Evolutionary conservation across 1,284 basidiomycete species (phyloP).

Genomic region (Malassezia cuniculi): DNA sequence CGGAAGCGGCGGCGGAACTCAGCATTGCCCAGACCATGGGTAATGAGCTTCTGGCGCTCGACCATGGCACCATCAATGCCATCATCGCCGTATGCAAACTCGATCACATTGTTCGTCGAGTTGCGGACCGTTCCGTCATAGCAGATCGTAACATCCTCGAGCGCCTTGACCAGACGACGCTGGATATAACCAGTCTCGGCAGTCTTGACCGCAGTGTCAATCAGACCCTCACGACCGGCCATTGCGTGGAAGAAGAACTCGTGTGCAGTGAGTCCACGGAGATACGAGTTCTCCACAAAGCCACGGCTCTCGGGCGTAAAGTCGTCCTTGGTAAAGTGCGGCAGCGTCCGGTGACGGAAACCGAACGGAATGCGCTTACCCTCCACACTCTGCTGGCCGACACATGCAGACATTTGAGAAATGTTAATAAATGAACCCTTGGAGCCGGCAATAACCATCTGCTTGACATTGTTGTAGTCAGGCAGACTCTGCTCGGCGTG

Average conservation of each 20-base stretch:
- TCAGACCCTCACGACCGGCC: constrained; percentile 97
- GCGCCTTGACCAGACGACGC: constrained; percentile 88
- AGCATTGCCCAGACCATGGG: constrained; percentile 66
- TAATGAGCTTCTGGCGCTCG: constrained; percentile 84
- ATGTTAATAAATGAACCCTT: constrained; percentile 93
- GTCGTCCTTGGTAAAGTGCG: constrained; percentile 97
- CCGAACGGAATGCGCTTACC: constrained; percentile 97
- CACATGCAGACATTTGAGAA: constrained; percentile 99
- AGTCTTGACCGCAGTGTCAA: constrained; percentile 99
- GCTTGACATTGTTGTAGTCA: constrained; percentile 98
- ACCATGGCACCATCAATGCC: constrained; percentile 98
- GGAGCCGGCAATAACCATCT: constrained; percentile 98
- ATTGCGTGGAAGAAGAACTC: constrained; percentile 99
- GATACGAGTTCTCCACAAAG: constrained; percentile 99
- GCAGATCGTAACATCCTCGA: constrained; percentile 93
- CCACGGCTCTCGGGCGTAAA: constrained; percentile 96
- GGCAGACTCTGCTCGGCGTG: constrained; percentile 90
- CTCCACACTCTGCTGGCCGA: constrained; percentile 95
- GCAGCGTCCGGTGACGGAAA: constrained; percentile 87
- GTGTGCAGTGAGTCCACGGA: constrained; percentile 88
- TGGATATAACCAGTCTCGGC: constrained; percentile 99
- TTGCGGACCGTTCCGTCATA: constrained; percentile 98
- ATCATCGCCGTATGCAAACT: constrained; percentile 96
- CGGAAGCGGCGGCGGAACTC: constrained; percentile 82
- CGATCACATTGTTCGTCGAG: constrained; percentile 60